These are phyloP conservation scores for Cytospora schulzeri DNA, from an alignment of 2,329 filamentous ascomycete genomes.

Conservation along the genomic window DNA sequence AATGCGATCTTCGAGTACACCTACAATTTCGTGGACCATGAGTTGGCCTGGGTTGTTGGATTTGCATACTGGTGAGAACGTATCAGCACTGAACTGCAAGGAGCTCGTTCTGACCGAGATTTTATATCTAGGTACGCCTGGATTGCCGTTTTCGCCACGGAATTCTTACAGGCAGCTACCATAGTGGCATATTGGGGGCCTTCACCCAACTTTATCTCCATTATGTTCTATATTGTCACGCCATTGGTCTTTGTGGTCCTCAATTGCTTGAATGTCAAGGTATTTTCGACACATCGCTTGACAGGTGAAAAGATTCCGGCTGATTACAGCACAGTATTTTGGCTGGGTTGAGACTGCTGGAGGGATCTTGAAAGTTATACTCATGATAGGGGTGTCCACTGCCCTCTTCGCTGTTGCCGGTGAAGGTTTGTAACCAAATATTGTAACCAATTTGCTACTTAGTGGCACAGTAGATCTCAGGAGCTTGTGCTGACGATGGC, in stretches of 20 bases:
- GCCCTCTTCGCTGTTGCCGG: constrained; percentile 28
- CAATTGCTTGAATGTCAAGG: constrained; percentile 26
- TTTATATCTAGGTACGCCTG: constrained; percentile 15
- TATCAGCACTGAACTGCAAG: neutral
- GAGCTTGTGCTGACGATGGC: neutral
- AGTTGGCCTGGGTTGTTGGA: constrained; percentile 28
- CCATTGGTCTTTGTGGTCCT: constrained; percentile 20
- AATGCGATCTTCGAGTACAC: constrained; percentile 31
- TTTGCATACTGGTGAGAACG: constrained; percentile 29
- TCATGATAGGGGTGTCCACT: constrained; percentile 27
- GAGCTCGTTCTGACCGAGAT: neutral
- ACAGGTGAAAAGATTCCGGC: neutral
- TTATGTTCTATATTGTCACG: constrained; percentile 22
- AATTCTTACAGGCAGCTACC: constrained; percentile 24
- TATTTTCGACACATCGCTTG: neutral
- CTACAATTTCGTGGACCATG: constrained; percentile 30
- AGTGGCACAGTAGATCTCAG: too few species aligned
- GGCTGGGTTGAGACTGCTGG: constrained; percentile 32
- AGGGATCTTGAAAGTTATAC: constrained; percentile 29
- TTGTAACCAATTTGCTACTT: too few species aligned
- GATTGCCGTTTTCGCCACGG: constrained; percentile 24
- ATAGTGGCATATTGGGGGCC: constrained; percentile 22
- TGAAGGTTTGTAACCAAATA: constrained; percentile 10
- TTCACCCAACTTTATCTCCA: neutral
- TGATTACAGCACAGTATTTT: constrained; percentile 28